These are phyloP conservation scores for Fusarium sp. DNA, from an alignment of 2,329 filamentous ascomycete genomes.

Conservation along the genomic window DNA sequence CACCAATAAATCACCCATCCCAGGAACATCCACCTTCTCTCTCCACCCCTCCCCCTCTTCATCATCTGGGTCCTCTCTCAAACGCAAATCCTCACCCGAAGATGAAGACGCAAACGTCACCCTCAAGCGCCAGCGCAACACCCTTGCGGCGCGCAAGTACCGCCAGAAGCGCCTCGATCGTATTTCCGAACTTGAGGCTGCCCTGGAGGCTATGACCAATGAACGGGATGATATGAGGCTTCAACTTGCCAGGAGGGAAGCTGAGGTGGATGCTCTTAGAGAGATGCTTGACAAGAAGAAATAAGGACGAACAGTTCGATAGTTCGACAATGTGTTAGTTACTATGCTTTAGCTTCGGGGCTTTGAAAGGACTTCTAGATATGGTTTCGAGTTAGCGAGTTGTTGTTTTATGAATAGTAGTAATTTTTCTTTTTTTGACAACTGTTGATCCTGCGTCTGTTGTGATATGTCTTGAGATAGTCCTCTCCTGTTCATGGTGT, in stretches of 20 bases:
- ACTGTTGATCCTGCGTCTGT: neutral
- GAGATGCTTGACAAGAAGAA: constrained; percentile 57
- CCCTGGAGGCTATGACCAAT: constrained; percentile 67
- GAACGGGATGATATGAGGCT: constrained; percentile 74
- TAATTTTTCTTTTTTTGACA: constrained; percentile 20
- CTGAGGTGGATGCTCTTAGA: constrained; percentile 71
- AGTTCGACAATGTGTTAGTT: neutral
- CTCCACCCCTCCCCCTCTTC: constrained; percentile 36
- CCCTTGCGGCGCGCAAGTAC: constrained; percentile 77
- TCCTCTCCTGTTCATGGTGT: neutral
- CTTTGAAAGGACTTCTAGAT: constrained; percentile 28
- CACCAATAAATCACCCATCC: constrained; percentile 38
- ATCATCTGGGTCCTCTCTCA: constrained; percentile 34
- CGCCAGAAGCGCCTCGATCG: constrained; percentile 77
- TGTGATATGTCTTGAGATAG: neutral
- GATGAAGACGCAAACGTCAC: constrained; percentile 45
- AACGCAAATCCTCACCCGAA: constrained; percentile 42
- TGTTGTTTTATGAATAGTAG: constrained; percentile 3
- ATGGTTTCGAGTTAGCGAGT: constrained; percentile 24
- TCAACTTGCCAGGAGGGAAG: constrained; percentile 72
- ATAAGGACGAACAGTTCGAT: neutral
- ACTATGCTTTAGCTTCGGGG: constrained; percentile 15
- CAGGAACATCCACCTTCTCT: constrained; percentile 42
- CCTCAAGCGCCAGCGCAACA: constrained; percentile 74
- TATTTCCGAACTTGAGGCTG: constrained; percentile 69